Evolutionary conservation across 139 green algal genomes (phyloP).

Genomic region (Marvania coccoides): DNA sequence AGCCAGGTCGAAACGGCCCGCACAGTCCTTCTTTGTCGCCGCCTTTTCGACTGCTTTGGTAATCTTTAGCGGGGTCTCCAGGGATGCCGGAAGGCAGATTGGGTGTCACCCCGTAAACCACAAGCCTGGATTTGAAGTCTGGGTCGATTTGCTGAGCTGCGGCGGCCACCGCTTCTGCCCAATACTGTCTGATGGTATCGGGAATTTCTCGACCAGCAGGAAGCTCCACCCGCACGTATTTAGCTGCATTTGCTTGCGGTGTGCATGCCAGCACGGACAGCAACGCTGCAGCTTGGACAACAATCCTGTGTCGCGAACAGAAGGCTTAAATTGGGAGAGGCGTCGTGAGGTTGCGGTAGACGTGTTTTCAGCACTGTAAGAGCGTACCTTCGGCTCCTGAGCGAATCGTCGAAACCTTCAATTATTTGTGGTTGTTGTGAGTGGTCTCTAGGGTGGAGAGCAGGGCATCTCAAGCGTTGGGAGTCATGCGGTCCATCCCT

Average conservation of each 20-base stretch:
- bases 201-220: neutral
- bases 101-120: neutral
- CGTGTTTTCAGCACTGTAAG: no score
- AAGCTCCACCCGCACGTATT: neutral
- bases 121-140: constrained; percentile 1
- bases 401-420: no score
- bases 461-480: no score
- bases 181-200: neutral
- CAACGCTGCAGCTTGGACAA: neutral
- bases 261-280: neutral
- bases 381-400: no score
- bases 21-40: neutral
- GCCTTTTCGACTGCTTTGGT: neutral
- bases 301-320: no score
- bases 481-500: no score
- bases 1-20: neutral
- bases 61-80: neutral
- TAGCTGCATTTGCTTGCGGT: neutral
- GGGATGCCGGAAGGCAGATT: neutral
- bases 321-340: no score
- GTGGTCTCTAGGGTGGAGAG: no score
- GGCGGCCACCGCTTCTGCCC: neutral
- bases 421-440: no score
- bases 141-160: neutral
- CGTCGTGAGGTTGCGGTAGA: no score